phyloP scores from a whole-genome alignment of 331 rosid species.

The Stylosanthes scabra region DNA sequence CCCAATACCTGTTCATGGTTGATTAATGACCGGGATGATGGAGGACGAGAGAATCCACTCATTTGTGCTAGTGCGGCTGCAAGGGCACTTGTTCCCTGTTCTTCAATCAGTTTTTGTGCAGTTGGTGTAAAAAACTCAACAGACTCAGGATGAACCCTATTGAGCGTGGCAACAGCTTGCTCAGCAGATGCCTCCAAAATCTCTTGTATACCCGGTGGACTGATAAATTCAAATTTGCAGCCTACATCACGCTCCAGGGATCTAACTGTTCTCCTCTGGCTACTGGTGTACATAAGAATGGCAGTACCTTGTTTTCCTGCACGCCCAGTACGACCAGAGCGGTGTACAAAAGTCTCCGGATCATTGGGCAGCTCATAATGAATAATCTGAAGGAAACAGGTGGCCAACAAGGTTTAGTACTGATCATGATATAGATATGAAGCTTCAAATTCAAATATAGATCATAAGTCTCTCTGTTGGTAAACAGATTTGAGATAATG shows the following conservation, averaged over 20 bases:
- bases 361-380: slow-evolving; percentile 99
- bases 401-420: slow-evolving; percentile 11
- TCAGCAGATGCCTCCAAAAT: slow-evolving; percentile 87
- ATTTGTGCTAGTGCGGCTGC: slow-evolving; percentile 98
- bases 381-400: slow-evolving; percentile 65
- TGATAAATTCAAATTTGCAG: slow-evolving; percentile 84
- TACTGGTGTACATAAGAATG: slow-evolving; percentile 83
- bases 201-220: slow-evolving; percentile 74
- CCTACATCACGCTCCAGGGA: slow-evolving; percentile 99
- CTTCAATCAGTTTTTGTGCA: slow-evolving; percentile 81
- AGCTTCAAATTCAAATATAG: slow-evolving; percentile 20
- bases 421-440: slow-evolving; percentile 22
- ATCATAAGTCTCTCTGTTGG: slow-evolving; percentile 4
- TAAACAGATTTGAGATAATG: background rate
- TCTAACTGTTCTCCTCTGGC: slow-evolving; percentile 95
- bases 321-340: slow-evolving; percentile 99
- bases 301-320: slow-evolving; percentile 95
- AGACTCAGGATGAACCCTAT: slow-evolving; percentile 90
- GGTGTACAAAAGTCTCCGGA: slow-evolving; percentile 98
- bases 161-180: slow-evolving; percentile 87
- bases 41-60: slow-evolving; percentile 95
- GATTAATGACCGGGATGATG: slow-evolving; percentile 89
- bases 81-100: slow-evolving; percentile 84
- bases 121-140: slow-evolving; percentile 83
- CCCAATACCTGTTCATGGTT: slow-evolving; percentile 81